Evolutionary conservation across 148 eudicot genomes (phyloP), one percentile per base, ranked within the genome.

Genomic region (Camellia granthamiana): DNA sequence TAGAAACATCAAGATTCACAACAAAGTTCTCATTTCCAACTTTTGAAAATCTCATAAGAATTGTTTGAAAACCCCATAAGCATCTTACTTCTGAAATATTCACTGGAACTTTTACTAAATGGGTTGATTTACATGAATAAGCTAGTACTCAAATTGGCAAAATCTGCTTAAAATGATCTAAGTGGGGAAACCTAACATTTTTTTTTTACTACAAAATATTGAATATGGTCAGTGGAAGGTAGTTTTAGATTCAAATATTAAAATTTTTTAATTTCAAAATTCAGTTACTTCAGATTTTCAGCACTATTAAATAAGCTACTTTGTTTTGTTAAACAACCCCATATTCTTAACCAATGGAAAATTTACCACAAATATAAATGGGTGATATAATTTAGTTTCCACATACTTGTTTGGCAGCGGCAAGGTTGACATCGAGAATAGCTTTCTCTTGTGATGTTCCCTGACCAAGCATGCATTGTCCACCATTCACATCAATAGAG

Each of bases 401-500:
- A 81, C 82, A 63, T 90, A 95, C 99, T 87, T 93, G 97, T 89
- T 88, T 93, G 66, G 97, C 97, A 76, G 99, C 99, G 56, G 92
- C 92, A 77, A 93, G 97, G 91, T 95, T 95, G 89, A 93, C 98
- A 84, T 92, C 90, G 80, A 95, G 92, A 79, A 92, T 85, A 82
- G 97, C 98, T 83, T 91, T 89, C 86, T 95, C 97, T 84, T 91
- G 99, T 67, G 99, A 93, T 79, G 91, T 90, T 72, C 92, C 91
- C 77, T 95, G 89, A 79, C 97, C 97, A 84, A 93, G 90, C 95
- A 93, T 92, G 63, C 92, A 88, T 73, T 90, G 95, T 58, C 99
- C 99, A 67, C 99, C 97, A 86, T 95, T 95, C 78, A 95, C 99
- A 80, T 93, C 99, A 77, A 95, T 84, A 47, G 99, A 93, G 60